Evolutionary conservation across 164 flowering plant genomes (phyloP), one percentile per base, ranked within the genome.

Genomic region (Saururus chinensis): DNA sequence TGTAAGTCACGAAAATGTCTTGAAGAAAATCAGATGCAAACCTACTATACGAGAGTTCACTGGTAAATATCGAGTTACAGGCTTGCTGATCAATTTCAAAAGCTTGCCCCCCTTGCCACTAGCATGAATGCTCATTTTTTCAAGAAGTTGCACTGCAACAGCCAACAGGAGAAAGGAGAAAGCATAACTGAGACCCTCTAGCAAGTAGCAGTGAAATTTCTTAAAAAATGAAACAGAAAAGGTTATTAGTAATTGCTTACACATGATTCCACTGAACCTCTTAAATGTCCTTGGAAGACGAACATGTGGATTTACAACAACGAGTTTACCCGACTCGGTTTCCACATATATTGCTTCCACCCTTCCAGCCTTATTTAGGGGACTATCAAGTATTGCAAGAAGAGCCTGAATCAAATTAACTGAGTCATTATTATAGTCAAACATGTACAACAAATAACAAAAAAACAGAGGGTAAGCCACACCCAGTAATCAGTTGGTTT

Each of bases 231-330:
- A 16, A 37, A 10, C 7, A 57, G 49, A 5, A 48, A 12, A 53
- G 45, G n/a, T 11, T n/a, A n/a, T n/a, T n/a, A n/a, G n/a, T n/a
- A n/a, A n/a, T 4, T 20, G 84, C 99, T 81, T 76, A 93, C 99
- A 79, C 88, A 93, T 93, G 64, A 90, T 57, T 22, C 97, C 99
- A 71, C 80, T 64, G 57, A 90, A 93, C 37, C 97, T 84, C 70
- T 87, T 85, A 37, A 72, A 82, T 40, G 99, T 93, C 72, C 96
- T 90, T 53, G 99, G 99, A 66, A 93, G 70, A n/a, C 95, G 96
- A 67, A 79, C 89, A 77, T 82, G 73, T 24, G 99, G 93, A 49
- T 93, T 90, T n/a, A 93, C 80, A 73, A 87, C 86, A 74, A 93
- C 75, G 68, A 93, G 95, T 57, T 90, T 84, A 53, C 92, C 97